Percentiles rank a stretch among this genome's conserved stretches.
Evolutionary conservation across 2,329 filamentous ascomycete species (phyloP).

Genomic region (Fusarium armeniacum): DNA sequence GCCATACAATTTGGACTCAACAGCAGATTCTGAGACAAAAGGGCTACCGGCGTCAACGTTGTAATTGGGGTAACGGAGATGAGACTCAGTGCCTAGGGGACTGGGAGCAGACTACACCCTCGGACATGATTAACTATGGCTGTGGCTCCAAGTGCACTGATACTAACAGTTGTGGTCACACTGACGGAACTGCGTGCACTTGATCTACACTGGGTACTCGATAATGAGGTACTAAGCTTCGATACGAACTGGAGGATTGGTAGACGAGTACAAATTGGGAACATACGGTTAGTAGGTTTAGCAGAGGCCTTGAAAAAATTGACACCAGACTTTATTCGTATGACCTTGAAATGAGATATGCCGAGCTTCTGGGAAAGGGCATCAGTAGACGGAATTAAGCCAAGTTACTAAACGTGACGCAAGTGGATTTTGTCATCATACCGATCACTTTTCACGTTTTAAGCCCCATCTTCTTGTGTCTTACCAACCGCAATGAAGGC

Average conservation of each 20-base stretch:
- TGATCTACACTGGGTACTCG: background rate
- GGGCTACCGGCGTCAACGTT: slow-evolving; percentile 9
- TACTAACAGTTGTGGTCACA: slow-evolving; percentile 1
- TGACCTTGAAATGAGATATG: background rate
- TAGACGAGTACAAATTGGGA: background rate
- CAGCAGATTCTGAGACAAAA: slow-evolving; percentile 15
- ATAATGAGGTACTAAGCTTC: rapidly evolving
- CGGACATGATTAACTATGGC: slow-evolving; percentile 6
- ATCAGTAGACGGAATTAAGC: too few species aligned
- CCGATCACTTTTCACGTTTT: too few species aligned
- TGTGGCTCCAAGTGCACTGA: slow-evolving; percentile 20
- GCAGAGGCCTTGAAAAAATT: background rate
- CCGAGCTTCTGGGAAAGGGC: background rate
- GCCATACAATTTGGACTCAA: slow-evolving; percentile 18
- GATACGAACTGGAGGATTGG: rapidly evolving
- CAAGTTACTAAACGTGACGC: background rate
- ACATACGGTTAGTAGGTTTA: background rate
- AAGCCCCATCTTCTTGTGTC: background rate
- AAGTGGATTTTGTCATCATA: background rate
- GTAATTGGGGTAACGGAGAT: slow-evolving; percentile 12
- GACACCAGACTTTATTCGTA: background rate
- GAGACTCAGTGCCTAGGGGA: slow-evolving; percentile 19
- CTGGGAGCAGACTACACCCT: slow-evolving; percentile 24
- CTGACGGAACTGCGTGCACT: slow-evolving; percentile 3
- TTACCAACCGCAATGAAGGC: background rate